Conservation (phyloP, 2,329 filamentous ascomycete genomes). For the Claviceps pazoutovae region DNA sequence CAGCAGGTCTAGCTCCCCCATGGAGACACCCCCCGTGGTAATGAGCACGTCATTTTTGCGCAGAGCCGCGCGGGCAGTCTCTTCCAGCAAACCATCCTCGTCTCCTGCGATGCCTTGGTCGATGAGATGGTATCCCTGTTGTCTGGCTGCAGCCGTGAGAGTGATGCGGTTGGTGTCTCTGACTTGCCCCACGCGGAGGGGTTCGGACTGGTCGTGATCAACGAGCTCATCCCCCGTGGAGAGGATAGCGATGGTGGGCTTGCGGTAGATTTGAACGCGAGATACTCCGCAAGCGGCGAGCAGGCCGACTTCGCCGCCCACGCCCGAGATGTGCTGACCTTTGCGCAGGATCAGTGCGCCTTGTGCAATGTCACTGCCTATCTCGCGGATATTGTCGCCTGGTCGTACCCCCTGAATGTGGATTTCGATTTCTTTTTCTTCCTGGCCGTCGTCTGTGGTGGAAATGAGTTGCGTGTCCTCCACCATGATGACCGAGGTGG, state of each 20-base stretch:
- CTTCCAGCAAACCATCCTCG: constrained; percentile 58
- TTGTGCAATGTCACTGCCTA: constrained; percentile 71
- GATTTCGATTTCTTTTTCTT: constrained; percentile 83
- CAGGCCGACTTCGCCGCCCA: constrained; percentile 83
- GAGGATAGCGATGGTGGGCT: constrained; percentile 70
- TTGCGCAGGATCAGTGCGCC: constrained; percentile 57
- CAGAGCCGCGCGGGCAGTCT: constrained; percentile 61
- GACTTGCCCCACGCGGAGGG: constrained; percentile 67
- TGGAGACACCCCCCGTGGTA: constrained; percentile 88
- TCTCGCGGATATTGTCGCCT: constrained; percentile 80
- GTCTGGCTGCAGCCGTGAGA: constrained; percentile 60
- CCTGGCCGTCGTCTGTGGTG: constrained; percentile 63
- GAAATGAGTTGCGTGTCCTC: constrained; percentile 74
- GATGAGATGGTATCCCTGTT: constrained; percentile 63
- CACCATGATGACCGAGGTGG: constrained; percentile 82
- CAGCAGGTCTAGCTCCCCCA: constrained; percentile 93
- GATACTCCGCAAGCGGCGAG: constrained; percentile 70
- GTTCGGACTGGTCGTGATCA: constrained; percentile 48
- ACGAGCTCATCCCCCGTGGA: constrained; percentile 95
- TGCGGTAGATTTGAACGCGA: constrained; percentile 57
- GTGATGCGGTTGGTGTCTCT: constrained; percentile 87
- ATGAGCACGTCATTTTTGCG: constrained; percentile 68
- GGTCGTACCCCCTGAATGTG: constrained; percentile 59
- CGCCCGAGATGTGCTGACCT: constrained; percentile 70
- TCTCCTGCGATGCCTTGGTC: constrained; percentile 81